Evolutionary conservation across 164 flowering plant species (phyloP), one percentile per base, ranked within the genome.

Genomic region (Protea cynaroides): DNA sequence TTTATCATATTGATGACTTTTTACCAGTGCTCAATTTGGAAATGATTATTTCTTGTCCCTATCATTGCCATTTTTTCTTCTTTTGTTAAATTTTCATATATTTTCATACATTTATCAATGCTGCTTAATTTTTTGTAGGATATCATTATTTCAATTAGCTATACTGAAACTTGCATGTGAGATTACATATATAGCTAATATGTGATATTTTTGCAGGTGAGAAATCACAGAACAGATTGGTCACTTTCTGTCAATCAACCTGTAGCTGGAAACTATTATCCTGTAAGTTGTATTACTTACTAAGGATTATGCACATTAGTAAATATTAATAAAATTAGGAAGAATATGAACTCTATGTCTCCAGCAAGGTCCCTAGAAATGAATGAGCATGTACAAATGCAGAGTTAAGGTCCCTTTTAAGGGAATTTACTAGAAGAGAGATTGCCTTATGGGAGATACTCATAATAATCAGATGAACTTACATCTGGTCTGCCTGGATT

Each of bases 241-340:
- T 23, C 73, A 53, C 91, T 90, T 61, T 23, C 69, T 59, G 95
- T 92, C 53, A 81, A 75, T 70, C 83, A 90, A 73, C 98, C 98
- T 57, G 84, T 85, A 15, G 89, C 96, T 29, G 98, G 96, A 66
- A 92, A 90, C 71, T 92, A 90, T 64, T 92, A 92, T 79, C 96
- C 98, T 6, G 98, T 92, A 80, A 80, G 73, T 52, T 58, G 67
- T 63, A 60, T 38, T 11, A 29, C 53, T 44, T 49, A 40, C 14
- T 12, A 40, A 40, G 46, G 46, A 40, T 12, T 12, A 40, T 40
- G 46, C 14, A 40, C 10, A 8, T 40, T 40, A 4, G 10, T 40
- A 40, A 8, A 40, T 40, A 9, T n/a, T n/a, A n/a, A n/a, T n/a
- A n/a, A n/a, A n/a, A n/a, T n/a, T n/a, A n/a, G n/a, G n/a, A n/a